phyloP scores from a whole-genome alignment of 169 alveolate genomes.

The Plasmodium cynomolgi region DNA sequence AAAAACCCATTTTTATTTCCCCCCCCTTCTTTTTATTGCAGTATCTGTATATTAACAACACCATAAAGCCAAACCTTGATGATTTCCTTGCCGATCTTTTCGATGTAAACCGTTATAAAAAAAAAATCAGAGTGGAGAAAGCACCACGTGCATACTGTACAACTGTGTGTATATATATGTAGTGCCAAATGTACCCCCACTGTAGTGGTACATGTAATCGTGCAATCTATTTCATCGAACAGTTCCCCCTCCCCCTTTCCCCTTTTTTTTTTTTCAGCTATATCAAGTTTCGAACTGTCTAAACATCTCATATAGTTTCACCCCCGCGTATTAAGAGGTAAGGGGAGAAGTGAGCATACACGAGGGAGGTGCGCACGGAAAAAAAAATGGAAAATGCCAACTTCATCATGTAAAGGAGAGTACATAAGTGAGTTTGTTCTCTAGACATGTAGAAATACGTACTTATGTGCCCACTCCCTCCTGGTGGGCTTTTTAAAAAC shows the following conservation, averaged over 20 bases:
- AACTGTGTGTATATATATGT: not conserved
- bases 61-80: constrained; percentile 47
- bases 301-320: constrained; percentile 53
- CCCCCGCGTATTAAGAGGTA: constrained; percentile 56
- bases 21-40: constrained; percentile 3
- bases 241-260: not conserved
- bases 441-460: not conserved
- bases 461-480: not conserved
- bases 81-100: constrained; percentile 41
- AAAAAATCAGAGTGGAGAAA: not conserved
- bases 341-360: not conserved
- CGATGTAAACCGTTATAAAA: constrained; percentile 21
- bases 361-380: not conserved
- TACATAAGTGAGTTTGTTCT: not conserved
- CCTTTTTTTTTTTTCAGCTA: not conserved
- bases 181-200: not conserved
- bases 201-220: not conserved
- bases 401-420: not conserved
- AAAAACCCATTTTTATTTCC: not conserved
- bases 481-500: not conserved
- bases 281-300: constrained; percentile 38
- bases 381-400: not conserved
- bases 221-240: not conserved
- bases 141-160: not conserved
- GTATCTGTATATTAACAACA: constrained; percentile 48